Conservation (phyloP, 257 asterid genomes). For the Solanum boliviense region DNA sequence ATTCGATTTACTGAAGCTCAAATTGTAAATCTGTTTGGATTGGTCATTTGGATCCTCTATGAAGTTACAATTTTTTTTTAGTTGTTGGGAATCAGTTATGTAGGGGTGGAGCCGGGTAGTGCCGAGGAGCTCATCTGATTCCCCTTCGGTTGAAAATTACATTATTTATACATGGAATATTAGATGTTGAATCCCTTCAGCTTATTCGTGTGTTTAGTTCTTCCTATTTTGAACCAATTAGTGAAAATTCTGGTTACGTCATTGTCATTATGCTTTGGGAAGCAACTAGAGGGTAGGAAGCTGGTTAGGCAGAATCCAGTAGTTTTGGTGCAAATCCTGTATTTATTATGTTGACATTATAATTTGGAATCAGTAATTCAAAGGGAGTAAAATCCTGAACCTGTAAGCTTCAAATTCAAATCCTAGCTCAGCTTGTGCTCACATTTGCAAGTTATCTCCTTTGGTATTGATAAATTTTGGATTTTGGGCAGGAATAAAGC, state of each 20-base stretch:
- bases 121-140: not conserved
- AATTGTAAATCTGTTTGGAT: not conserved
- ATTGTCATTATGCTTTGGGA: not conserved
- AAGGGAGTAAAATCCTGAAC: not conserved
- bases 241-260: not conserved
- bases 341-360: not conserved
- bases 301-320: not conserved
- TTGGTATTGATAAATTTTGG: not conserved
- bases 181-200: not conserved
- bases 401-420: not conserved
- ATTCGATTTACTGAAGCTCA: not conserved
- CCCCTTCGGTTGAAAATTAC: not conserved
- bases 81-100: not conserved
- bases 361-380: not conserved
- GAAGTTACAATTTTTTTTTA: not conserved
- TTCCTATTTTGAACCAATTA: not conserved
- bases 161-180: not conserved
- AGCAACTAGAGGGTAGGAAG: not conserved
- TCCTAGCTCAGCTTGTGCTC: not conserved
- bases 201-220: not conserved
- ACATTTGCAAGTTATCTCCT: not conserved
- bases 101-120: not conserved
- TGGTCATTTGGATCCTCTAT: not conserved
- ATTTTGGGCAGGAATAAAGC: conserved; percentile 55
- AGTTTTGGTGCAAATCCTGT: not conserved